Evolutionary conservation across 805 yeast species (phyloP).

Genomic region (Candida railenensis): DNA sequence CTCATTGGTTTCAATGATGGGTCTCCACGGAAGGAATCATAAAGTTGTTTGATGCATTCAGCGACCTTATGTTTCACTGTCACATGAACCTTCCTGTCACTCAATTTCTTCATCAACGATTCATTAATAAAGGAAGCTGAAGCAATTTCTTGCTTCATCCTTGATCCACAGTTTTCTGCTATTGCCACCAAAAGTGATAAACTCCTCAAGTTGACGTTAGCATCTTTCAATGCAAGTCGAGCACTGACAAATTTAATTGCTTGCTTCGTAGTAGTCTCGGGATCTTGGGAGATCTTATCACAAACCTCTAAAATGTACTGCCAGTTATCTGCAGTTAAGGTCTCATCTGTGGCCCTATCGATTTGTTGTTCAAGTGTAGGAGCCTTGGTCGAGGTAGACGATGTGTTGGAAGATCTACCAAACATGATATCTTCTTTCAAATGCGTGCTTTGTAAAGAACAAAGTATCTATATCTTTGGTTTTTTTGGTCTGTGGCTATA

Average conservation of each 20-base stretch:
- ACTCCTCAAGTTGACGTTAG: slow-evolving; percentile 38
- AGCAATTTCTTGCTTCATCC: slow-evolving; percentile 45
- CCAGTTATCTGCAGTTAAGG: slow-evolving; percentile 44
- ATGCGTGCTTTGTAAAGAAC: no score
- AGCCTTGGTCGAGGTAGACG: background rate
- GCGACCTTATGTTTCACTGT: slow-evolving; percentile 65
- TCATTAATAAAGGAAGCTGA: slow-evolving; percentile 34
- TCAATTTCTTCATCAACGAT: slow-evolving; percentile 39
- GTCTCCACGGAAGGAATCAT: slow-evolving; percentile 64
- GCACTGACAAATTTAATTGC: slow-evolving; percentile 25
- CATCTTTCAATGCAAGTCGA: slow-evolving; percentile 33
- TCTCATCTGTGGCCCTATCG: slow-evolving; percentile 39
- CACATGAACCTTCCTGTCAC: slow-evolving; percentile 58
- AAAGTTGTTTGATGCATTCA: slow-evolving; percentile 67
- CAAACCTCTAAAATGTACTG: slow-evolving; percentile 43
- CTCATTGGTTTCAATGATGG: slow-evolving; percentile 73
- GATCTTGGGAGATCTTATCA: slow-evolving; percentile 34
- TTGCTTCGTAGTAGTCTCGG: slow-evolving; percentile 34
- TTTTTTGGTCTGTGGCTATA: no score
- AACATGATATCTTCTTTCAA: no score
- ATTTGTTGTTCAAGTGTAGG: slow-evolving; percentile 19
- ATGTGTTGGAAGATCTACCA: background rate
- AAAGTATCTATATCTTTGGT: no score
- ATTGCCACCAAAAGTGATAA: slow-evolving; percentile 35
- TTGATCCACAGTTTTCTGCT: slow-evolving; percentile 46